Conservation (phyloP, 176 grass and related monocot genomes). For the Elymus sibiricus region DNA sequence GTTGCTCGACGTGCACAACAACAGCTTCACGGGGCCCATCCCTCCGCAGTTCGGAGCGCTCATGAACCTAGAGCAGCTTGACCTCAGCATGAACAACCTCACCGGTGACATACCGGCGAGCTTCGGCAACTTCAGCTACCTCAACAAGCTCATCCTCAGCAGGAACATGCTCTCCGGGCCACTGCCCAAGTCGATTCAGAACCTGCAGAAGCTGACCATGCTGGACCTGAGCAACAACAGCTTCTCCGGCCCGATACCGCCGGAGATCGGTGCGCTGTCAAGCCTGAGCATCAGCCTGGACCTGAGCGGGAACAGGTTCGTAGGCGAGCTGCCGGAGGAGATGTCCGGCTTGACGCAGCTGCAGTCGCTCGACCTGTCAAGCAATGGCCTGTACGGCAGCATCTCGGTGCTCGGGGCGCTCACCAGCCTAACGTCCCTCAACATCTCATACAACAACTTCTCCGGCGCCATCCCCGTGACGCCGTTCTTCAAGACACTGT, state of each 20-base stretch:
- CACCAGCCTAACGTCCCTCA: conserved; percentile 78
- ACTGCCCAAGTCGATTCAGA: conserved; percentile 58
- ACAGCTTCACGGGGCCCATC: conserved; percentile 52
- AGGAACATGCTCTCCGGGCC: conserved; percentile 55
- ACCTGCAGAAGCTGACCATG: conserved; percentile 90
- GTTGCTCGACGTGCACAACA: conserved; percentile 89
- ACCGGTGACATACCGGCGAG: conserved; percentile 63
- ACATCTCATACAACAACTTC: conserved; percentile 97
- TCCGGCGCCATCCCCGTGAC: conserved; percentile 83
- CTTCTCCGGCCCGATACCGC: conserved; percentile 58
- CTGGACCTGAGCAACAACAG: conserved; percentile 67
- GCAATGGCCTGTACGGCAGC: conserved; percentile 62
- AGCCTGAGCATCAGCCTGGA: conserved; percentile 87
- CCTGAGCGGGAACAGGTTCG: conserved; percentile 82
- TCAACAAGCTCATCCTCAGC: conserved; percentile 89
- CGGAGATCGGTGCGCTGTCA: conserved; percentile 53
- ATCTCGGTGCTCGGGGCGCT: conserved; percentile 66
- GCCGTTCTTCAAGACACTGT: conserved; percentile 78
- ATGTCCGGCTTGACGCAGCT: conserved; percentile 72
- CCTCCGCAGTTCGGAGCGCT: conserved; percentile 65
- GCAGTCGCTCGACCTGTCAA: conserved; percentile 78
- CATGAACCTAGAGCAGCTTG: conserved; percentile 93
- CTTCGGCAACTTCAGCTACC: conserved; percentile 92
- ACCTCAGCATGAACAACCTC: conserved; percentile 77
- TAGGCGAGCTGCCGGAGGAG: conserved; percentile 71